Evolutionary conservation across 805 yeast genomes (phyloP).

Genomic region (Zygosaccharomyces lentus): DNA sequence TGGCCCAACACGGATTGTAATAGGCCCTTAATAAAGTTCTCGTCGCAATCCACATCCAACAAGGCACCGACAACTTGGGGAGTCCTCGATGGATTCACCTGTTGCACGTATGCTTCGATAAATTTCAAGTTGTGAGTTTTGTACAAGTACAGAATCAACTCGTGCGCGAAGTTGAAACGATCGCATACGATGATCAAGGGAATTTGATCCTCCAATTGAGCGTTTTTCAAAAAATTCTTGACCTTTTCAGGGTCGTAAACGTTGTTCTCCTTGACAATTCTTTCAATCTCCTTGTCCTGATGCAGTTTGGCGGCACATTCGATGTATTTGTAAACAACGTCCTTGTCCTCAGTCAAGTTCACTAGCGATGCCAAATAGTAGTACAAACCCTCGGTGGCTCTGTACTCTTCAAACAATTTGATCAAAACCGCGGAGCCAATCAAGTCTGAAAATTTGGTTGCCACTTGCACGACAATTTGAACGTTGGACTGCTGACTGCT

Average conservation of each 20-base stretch:
- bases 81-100: slow-evolving; percentile 91
- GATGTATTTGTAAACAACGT: slow-evolving; percentile 92
- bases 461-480: slow-evolving; percentile 92
- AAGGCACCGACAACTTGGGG: slow-evolving; percentile 96
- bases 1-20: slow-evolving; percentile 86
- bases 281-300: slow-evolving; percentile 90
- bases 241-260: slow-evolving; percentile 97
- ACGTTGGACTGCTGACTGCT: slow-evolving; percentile 77
- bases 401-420: slow-evolving; percentile 88
- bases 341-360: slow-evolving; percentile 87
- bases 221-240: slow-evolving; percentile 93
- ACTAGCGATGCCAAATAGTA: slow-evolving; percentile 91
- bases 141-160: slow-evolving; percentile 86
- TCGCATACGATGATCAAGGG: slow-evolving; percentile 97
- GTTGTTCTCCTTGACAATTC: slow-evolving; percentile 89
- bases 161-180: slow-evolving; percentile 86
- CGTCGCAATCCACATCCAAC: slow-evolving; percentile 97
- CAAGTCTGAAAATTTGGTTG: slow-evolving; percentile 91
- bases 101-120: slow-evolving; percentile 96
- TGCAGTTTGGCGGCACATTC: slow-evolving; percentile 89
- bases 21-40: slow-evolving; percentile 72
- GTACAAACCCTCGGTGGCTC: slow-evolving; percentile 89
- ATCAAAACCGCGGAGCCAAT: slow-evolving; percentile 83
- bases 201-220: slow-evolving; percentile 87
- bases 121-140: slow-evolving; percentile 94